Base-by-base conservation (phyloP, 768 basidiomycete species). In the Pisolithus orientalis region DNA sequence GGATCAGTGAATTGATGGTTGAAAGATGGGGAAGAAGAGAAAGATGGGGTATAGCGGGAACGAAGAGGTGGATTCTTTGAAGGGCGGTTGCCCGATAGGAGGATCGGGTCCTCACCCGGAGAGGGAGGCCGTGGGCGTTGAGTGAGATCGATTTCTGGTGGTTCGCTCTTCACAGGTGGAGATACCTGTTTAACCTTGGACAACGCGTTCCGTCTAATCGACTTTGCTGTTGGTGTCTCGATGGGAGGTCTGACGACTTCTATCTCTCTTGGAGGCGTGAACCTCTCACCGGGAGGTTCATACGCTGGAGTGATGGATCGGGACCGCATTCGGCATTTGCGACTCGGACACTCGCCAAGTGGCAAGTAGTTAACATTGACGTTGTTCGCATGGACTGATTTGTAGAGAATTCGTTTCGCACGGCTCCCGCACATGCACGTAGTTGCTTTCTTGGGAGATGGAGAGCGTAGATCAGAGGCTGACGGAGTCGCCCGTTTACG, bases 21-120 rank as follows among this genome's bases (percentile, higher is more conserved):
- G n/a, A 58, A 54, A 0, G 63, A 58, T 4, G 69, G 66, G 21
- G 69, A 69, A 6, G 72, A 69, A 46, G 68, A 62, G 28, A 74
- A 64, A 0, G 62, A 54, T 13, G 75, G 69, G 0, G 72, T 75
- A 16, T 69, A 61, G n/a, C 70, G 71, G 17, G 71, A 57, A 44
- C 69, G 56, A 7, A 61, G 37, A 10, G 67, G 57, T 34, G 58
- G 44, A 51, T 55, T 54, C 53, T 52, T 25, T 42, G 68, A 61
- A n/a, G 70, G 60, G 10, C 72, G 70, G 3, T 75, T 50, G 3
- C 60, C 80, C 43, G 74, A 76, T 28, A 90, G 72, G 2, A 90
- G 69, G 0, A 90, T 65, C 0, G 88, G 88, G 59, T 90, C 88
- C 37, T 90, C 88, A 1, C 80, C 80, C 3, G 88, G 88, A 49